Evolutionary conservation across 805 yeast genomes (phyloP).

Genomic region (Candida boidinii): DNA sequence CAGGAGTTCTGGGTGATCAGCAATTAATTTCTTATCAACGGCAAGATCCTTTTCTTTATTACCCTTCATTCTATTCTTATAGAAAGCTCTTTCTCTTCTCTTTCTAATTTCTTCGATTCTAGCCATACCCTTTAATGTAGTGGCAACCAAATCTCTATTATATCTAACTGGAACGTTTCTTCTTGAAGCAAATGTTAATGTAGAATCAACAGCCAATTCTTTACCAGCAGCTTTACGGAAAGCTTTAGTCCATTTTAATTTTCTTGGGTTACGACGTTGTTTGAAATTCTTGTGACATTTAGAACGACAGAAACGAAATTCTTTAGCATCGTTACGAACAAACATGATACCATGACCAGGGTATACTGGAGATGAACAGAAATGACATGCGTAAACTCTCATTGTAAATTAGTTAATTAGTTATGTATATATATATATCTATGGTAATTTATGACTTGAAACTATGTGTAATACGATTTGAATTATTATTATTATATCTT

Average conservation of each 20-base stretch:
- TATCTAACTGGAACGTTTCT: conserved; percentile 97
- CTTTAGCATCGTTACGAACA: conserved; percentile 97
- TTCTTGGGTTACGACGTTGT: conserved; percentile 97
- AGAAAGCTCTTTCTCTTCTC: conserved; percentile 96
- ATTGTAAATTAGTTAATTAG: too few species aligned
- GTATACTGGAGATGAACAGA: conserved; percentile 95
- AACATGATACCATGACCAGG: conserved; percentile 95
- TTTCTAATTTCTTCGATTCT: conserved; percentile 94
- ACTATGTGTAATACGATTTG: too few species aligned
- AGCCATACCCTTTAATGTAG: conserved; percentile 91
- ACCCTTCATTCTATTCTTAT: conserved; percentile 98
- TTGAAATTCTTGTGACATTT: conserved; percentile 97
- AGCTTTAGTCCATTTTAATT: conserved; percentile 97
- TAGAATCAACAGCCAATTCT: conserved; percentile 94
- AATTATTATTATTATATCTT: too few species aligned
- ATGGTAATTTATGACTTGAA: too few species aligned
- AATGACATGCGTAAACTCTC: conserved; percentile 91
- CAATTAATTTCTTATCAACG: conserved; percentile 83
- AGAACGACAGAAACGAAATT: conserved; percentile 94
- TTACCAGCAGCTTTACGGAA: conserved; percentile 99
- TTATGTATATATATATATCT: too few species aligned
- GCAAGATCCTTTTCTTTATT: conserved; percentile 82
- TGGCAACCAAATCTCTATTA: conserved; percentile 91
- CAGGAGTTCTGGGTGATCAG: conserved; percentile 79
- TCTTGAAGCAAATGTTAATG: conserved; percentile 93